These are phyloP conservation scores for Botrytis cinerea DNA, from an alignment of 2,329 filamentous ascomycete genomes.

Conservation along the genomic window DNA sequence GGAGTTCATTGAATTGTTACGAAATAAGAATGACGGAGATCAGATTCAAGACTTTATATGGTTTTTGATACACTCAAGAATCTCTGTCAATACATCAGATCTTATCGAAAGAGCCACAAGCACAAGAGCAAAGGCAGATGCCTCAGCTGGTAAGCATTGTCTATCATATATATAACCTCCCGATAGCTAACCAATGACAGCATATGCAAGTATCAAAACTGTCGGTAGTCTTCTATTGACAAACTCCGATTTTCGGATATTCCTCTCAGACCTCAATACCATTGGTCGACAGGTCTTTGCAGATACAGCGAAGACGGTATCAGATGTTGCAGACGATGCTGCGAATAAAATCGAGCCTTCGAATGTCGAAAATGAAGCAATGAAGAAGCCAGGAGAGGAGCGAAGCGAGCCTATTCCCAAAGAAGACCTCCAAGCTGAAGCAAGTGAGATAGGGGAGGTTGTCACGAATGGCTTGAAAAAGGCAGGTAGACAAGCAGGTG, in stretches of 20 bases:
- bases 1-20: conserved; percentile 78
- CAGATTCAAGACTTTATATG: conserved; percentile 92
- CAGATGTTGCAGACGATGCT: conserved; percentile 71
- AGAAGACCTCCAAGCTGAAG: conserved; percentile 63
- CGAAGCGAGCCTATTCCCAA: conserved; percentile 49
- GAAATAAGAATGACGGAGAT: conserved; percentile 79
- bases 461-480: conserved; percentile 48
- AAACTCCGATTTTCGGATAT: conserved; percentile 86
- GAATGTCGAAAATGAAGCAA: conserved; percentile 56
- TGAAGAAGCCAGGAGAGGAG: conserved; percentile 46
- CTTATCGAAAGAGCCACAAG: conserved; percentile 61
- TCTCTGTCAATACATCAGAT: conserved; percentile 67
- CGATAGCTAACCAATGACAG: conserved; percentile 46
- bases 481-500: conserved; percentile 59
- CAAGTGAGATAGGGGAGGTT: conserved; percentile 52
- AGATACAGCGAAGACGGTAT: conserved; percentile 80
- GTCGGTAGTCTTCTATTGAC: conserved; percentile 82
- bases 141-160: conserved; percentile 60
- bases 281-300: conserved; percentile 83
- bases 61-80: conserved; percentile 74
- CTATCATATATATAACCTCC: neutral
- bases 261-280: conserved; percentile 76
- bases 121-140: conserved; percentile 69
- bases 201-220: conserved; percentile 79
- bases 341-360: conserved; percentile 74